Conservation (phyloP, 805 yeast genomes). For the Kregervanrija pseudodelftensis region DNA sequence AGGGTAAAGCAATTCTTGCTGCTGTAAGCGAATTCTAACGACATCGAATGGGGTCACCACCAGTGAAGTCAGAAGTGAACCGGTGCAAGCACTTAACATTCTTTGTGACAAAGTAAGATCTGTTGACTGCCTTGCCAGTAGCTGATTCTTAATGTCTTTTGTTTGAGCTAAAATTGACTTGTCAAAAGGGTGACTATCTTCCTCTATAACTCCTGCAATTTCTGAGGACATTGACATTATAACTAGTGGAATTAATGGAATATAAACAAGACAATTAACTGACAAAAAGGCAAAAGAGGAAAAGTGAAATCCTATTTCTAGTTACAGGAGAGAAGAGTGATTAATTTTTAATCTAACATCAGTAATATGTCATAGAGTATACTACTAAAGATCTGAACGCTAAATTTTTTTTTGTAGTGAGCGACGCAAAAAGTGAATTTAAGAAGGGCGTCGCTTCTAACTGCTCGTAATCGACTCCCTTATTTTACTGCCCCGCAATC, state of each 20-base stretch:
- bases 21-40: conserved; percentile 68
- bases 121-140: neutral
- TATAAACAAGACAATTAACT: too few species aligned
- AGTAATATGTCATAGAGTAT: neutral
- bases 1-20: conserved; percentile 56
- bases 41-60: conserved; percentile 81
- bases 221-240: conserved; percentile 34
- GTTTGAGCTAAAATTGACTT: neutral
- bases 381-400: neutral
- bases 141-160: neutral
- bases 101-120: conserved; percentile 49
- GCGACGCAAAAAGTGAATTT: too few species aligned
- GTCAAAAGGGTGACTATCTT: conserved; percentile 17
- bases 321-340: too few species aligned
- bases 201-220: conserved; percentile 34
- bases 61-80: conserved; percentile 64
- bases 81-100: conserved; percentile 74
- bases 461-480: too few species aligned
- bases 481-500: too few species aligned
- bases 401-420: too few species aligned
- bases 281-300: too few species aligned
- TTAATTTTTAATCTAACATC: neutral
- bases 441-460: too few species aligned
- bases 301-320: too few species aligned
- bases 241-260: neutral